A percentile compares a stretch with the other conserved stretches of the same genome.
These are phyloP conservation scores for Saussurea involucrata DNA, from an alignment of 129 eudicot species.

Conservation along the genomic window DNA sequence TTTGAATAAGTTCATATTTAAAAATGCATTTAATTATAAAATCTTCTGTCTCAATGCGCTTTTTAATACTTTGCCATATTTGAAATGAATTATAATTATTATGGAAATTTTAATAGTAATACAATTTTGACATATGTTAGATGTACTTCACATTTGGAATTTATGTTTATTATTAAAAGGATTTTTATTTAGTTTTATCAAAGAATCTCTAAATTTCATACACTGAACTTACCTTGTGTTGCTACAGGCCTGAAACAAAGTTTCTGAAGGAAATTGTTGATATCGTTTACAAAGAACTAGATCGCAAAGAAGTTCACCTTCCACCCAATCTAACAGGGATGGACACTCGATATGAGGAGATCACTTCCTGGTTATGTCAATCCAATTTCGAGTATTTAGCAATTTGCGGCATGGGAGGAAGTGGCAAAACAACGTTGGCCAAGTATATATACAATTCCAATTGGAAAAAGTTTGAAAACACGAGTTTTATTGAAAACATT, in stretches of 20 bases:
- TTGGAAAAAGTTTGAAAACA: neutral
- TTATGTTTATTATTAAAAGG: neutral
- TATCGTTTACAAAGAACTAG: neutral
- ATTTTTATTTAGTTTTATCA: neutral
- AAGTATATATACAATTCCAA: slow-evolving; percentile 11
- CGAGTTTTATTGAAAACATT: slow-evolving; percentile 4
- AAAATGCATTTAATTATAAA: neutral
- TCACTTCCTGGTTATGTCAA: neutral
- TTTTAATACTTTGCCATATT: neutral
- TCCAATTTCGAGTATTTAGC: neutral
- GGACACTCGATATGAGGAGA: neutral
- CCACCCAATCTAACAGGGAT: neutral
- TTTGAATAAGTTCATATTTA: neutral
- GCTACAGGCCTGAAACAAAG: neutral
- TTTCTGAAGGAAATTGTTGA: neutral
- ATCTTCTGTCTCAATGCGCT: neutral
- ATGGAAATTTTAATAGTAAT: neutral
- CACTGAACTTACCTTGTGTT: neutral
- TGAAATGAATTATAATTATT: neutral
- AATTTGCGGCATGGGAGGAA: neutral
- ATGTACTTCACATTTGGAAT: neutral
- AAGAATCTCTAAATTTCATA: neutral
- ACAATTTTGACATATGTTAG: neutral
- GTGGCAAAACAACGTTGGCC: slow-evolving; percentile 8
- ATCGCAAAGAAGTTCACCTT: neutral